Base-by-base conservation (phyloP, 371 early-diverging fungal species). In the Nematocida parisii region DNA sequence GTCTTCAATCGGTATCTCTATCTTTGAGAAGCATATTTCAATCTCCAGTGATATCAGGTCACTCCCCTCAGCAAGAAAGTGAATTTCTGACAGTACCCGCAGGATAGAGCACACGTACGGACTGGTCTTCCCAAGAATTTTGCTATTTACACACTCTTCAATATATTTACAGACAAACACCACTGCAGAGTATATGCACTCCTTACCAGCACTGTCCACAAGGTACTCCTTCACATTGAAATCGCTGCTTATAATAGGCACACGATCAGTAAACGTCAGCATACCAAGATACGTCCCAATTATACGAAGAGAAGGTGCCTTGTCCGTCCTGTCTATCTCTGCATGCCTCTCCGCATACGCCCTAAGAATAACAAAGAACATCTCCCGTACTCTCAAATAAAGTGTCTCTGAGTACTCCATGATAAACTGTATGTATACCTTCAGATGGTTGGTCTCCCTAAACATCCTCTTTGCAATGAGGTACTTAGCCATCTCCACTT, bases 41-140 rank as follows among this genome's bases (percentile, higher is more conserved):
- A 77, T 77, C 61, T 77, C 80, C 7, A 77, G 42, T 15, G 80
- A 77, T 58, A 77, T 67, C 72, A 77, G 70, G 58, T 77, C 80
- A 42, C 80, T 77, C 7, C 71, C 80, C 24, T 77, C 80, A 39
- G 80, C 52, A 11, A 77, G 57, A 33, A 68, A 77, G 71, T 77
- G 80, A 6, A 77, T 77, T 40, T 77, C 80, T 27, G 80, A 54
- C 13, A 77, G 80, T 4, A 77, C 57, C 40, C 47, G 6, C 9
- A 77, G 80, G 40, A 77, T 67, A 15, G 46, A 33, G 11, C 5
- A n/a, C 1, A 77, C 40, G 42, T 77, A 77, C 22, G 80, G 80
- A 50, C 80, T 70, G 61, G 42, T 56, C 5, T 67, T 77, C 22
- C 80, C 71, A 15, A 77, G 27, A n/a, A 77, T 57, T 22, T 24